These are phyloP conservation scores for Fagopyrum homotropicum DNA, from an alignment of 148 eudicot genomes.

Conservation along the genomic window DNA sequence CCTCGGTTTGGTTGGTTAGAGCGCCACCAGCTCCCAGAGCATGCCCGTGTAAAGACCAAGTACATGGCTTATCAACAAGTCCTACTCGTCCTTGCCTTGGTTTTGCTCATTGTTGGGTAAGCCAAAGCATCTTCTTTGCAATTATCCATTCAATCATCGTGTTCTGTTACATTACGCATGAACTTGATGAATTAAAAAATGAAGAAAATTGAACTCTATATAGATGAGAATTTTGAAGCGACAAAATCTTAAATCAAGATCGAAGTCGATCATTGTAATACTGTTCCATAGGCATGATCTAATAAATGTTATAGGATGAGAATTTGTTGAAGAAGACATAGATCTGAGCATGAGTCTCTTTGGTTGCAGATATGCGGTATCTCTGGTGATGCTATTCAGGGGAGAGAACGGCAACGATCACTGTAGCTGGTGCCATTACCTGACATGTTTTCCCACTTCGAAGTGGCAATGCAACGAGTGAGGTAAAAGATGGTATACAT, in stretches of 20 bases:
- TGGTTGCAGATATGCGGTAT: conserved; percentile 40
- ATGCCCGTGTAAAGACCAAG: conserved; percentile 36
- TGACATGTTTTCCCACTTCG: conserved; percentile 71
- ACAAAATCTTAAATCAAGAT: too few species aligned
- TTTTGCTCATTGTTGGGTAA: conserved; percentile 61
- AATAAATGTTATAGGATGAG: too few species aligned
- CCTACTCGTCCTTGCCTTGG: conserved; percentile 39
- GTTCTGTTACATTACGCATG: background rate
- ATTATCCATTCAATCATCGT: too few species aligned
- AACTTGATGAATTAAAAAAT: background rate
- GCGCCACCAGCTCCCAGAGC: conserved; percentile 26
- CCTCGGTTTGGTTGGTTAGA: conserved; percentile 60
- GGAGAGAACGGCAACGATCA: conserved; percentile 53
- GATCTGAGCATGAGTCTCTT: too few species aligned
- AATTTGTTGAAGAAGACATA: too few species aligned
- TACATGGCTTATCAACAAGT: conserved; percentile 58
- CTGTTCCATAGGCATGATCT: too few species aligned
- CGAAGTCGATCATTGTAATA: background rate
- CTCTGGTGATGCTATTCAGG: conserved; percentile 49
- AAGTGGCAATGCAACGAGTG: conserved; percentile 34
- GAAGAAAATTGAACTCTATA: too few species aligned
- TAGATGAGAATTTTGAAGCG: too few species aligned
- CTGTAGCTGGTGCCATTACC: conserved; percentile 77
- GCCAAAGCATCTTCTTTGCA: conserved; percentile 2
- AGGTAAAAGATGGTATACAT: too few species aligned